Evolutionary conservation across 2,329 filamentous ascomycete genomes (phyloP), one percentile per base, ranked within the genome.

Genomic region (Cytospora leucostoma): DNA sequence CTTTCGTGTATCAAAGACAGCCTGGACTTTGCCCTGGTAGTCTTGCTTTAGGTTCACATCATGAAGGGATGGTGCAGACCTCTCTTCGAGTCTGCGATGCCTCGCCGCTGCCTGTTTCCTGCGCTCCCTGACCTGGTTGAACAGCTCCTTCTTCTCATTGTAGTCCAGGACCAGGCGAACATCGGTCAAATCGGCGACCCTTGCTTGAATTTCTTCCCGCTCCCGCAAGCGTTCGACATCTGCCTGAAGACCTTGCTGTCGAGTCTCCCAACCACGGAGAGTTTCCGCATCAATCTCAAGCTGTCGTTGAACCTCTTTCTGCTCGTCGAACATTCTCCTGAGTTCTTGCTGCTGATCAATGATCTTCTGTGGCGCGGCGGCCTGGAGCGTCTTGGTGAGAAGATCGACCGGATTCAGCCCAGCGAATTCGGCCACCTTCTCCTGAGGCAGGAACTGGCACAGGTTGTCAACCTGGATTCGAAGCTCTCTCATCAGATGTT

Each of bases 401-500:
- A 97, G 83, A 52, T 96, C 90, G 13, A 96, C 81, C 0, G 94
- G 90, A 10, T 87, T 90, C 68, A 96, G 85, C 6, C 85, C 89
- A 6, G 95, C 92, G 73, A 99, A 99, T 72, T 97, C 93, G 32
- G 93, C 92, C 1, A 99, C 95, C 69, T 93, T 90, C 73, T 99
- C 95, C 75, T 99, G 95, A 0, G 95, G 95, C 52, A 99, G 79
- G 70, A 99, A 99, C 74, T 99, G 95, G 74, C 95, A 99, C 2
- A 99, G 82, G 70, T 99, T 99, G 79, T 99, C 95, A 67, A 98
- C 92, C 75, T 99, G 95, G 58, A 99, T 98, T 56, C 89, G 89
- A 71, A 96, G 87, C 11, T 82, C 82, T 64, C 81, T 84, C 65
- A 89, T 90, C 56, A 97, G 78, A 11, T 81, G 77, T 69, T 89